Base-by-base conservation (phyloP, 345 rosid species). In the Brassica cretica region DNA sequence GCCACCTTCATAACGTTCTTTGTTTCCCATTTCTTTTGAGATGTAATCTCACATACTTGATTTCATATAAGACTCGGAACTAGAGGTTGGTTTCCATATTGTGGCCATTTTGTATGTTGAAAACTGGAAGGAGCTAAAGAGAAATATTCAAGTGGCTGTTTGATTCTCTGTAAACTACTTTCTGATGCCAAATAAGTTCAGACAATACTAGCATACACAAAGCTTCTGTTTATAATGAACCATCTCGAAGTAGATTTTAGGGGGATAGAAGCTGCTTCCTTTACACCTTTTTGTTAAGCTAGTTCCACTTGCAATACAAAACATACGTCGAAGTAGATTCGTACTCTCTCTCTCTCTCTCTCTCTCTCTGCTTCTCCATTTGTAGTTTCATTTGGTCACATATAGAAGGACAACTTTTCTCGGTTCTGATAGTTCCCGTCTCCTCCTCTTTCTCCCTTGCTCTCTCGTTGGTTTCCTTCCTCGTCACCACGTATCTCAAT, bases 341-440 rank as follows among this genome's bases (percentile, higher is more conserved):
- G 35, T 32, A 32, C 35, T 32, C 35, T 32, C 35, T 30, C 33
- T 37, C 41, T 32, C 35, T 32, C 35, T 30, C 33, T 37, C 41
- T 37, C 44, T 37, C 76, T 63, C 76, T 62, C 8, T 62, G 12
- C 61, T 63, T 46, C 32, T 46, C 63, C 76, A 27, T 18, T 19
- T 19, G 18, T 9, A 62, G 44, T 6, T 63, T 46, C 69, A 44
- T 41, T 44, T n/a, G n/a, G 4, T 62, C 32, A 73, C 8, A 73
- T 2, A 11, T 29, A 46, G 19, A 63, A 73, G 0, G 56, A 5
- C 12, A 9, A 41, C 16, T 55, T 55, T 1, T 68, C 21, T 24
- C 19, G 4, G 7, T 55, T 25, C 8, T 41, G 60, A 18, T 19
- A 16, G 63, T 46, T 15, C 4, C 14, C 1, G 6, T 12, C 15